Evolutionary conservation across 345 rosid species (phyloP).

Genomic region (Raphanus sativus): DNA sequence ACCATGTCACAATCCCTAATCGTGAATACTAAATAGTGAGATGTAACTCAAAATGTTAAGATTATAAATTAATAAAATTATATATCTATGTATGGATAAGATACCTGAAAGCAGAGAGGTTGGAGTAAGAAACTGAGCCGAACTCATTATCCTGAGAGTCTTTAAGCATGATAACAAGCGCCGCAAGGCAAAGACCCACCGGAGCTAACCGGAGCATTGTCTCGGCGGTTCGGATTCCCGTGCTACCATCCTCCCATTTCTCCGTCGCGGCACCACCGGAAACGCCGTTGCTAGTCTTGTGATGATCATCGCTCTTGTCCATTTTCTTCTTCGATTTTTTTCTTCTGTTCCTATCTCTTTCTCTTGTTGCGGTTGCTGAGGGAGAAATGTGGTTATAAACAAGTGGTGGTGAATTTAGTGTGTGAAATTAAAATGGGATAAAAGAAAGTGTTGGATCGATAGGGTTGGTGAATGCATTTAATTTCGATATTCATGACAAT

Average conservation of each 20-base stretch:
- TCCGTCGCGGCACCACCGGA: conserved; percentile 10
- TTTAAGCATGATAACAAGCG: conserved; percentile 41
- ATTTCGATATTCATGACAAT: conserved; percentile 31
- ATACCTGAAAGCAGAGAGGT: conserved; percentile 30
- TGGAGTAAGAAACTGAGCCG: conserved; percentile 38
- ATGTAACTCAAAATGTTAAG: neutral
- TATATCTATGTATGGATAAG: neutral
- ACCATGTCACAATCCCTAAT: neutral
- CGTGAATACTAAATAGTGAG: neutral
- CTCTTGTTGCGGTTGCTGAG: neutral
- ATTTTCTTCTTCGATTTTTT: conserved; percentile 13
- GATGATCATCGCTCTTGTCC: conserved; percentile 31
- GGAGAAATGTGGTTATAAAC: conserved; percentile 28
- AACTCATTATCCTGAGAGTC: conserved; percentile 33
- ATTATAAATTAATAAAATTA: neutral
- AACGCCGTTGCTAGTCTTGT: conserved; percentile 17
- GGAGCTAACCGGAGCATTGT: conserved; percentile 43
- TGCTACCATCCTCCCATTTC: conserved; percentile 29
- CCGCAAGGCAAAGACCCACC: conserved; percentile 42
- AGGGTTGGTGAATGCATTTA: conserved; percentile 40
- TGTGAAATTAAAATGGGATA: conserved; percentile 11
- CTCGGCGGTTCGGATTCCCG: conserved; percentile 34
- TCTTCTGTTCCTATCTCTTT: conserved; percentile 6
- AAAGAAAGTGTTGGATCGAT: conserved; percentile 23
- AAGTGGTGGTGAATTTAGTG: conserved; percentile 21